A percentile compares a stretch with the other conserved stretches of the same genome.
These are phyloP conservation scores for Termitomyces sp. DNA, from an alignment of 768 basidiomycete species.

Conservation along the genomic window DNA sequence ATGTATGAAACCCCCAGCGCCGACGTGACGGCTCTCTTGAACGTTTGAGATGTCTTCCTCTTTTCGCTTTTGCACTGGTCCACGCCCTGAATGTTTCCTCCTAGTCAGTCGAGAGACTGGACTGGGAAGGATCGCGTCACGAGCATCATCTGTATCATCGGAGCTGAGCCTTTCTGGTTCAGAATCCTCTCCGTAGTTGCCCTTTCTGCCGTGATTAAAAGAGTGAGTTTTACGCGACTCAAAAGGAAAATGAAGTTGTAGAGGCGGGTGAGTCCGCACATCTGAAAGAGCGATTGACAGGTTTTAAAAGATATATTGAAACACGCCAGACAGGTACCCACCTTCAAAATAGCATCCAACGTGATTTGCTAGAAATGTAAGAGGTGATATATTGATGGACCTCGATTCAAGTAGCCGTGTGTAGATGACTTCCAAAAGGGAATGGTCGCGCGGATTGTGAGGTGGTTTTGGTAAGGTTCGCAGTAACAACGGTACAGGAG, in stretches of 20 bases:
- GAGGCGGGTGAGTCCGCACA: conserved; percentile 60
- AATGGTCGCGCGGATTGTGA: conserved; percentile 61
- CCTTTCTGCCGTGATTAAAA: not conserved
- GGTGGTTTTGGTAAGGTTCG: conserved; percentile 33
- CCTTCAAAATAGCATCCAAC: conserved; percentile 60
- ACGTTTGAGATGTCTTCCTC: conserved; percentile 12
- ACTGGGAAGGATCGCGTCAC: conserved; percentile 26
- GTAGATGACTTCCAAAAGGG: conserved; percentile 58
- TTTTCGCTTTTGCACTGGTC: conserved; percentile 14
- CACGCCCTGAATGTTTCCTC: conserved; percentile 12
- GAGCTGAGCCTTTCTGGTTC: conserved; percentile 16
- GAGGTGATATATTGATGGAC: conserved; percentile 62
- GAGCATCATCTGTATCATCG: conserved; percentile 31
- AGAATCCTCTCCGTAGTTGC: not conserved
- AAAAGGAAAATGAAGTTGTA: conserved; percentile 53
- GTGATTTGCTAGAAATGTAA: conserved; percentile 53
- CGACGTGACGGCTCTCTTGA: conserved; percentile 28
- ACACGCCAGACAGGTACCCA: conserved; percentile 18
- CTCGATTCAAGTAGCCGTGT: conserved; percentile 60
- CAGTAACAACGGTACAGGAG: conserved; percentile 22
- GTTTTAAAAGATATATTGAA: not conserved
- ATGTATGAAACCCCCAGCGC: conserved; percentile 28
- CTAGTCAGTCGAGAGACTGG: conserved; percentile 19
- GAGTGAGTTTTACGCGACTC: conserved; percentile 15
- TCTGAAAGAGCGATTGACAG: conserved; percentile 28